Conservation (phyloP, 2,329 filamentous ascomycete species). For the Claviceps fusiformis region DNA sequence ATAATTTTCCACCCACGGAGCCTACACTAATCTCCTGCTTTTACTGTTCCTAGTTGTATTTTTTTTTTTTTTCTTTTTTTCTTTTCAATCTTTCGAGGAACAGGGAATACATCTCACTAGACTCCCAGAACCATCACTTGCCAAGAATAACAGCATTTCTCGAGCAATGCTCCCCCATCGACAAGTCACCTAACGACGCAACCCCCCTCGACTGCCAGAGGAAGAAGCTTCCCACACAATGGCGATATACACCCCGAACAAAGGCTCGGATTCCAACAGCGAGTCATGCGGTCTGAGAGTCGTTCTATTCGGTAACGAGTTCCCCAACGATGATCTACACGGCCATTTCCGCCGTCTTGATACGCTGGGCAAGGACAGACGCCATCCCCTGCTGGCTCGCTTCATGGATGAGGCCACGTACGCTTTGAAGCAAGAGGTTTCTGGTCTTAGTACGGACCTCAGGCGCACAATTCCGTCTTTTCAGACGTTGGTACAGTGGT, state of each 20-base stretch:
- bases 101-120: too few species aligned
- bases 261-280: background rate
- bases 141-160: background rate
- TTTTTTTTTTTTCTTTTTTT: background rate
- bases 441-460: slow-evolving; percentile 4
- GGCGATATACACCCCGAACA: background rate
- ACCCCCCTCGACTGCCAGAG: background rate
- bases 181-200: background rate
- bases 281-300: background rate
- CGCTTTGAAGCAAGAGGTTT: background rate
- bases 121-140: background rate
- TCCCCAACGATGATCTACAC: slow-evolving; percentile 1
- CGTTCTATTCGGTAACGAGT: slow-evolving; percentile 1
- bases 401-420: slow-evolving; percentile 2
- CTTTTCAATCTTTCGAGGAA: too few species aligned
- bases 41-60: background rate
- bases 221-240: background rate
- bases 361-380: background rate
- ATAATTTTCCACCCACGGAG: background rate
- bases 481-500: slow-evolving; percentile 21
- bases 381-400: background rate
- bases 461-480: slow-evolving; percentile 21
- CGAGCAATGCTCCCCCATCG: background rate
- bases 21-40: background rate
- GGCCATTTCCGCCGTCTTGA: background rate